These are phyloP conservation scores for Clathrus columnatus DNA, from an alignment of 768 basidiomycete species.

Conservation along the genomic window DNA sequence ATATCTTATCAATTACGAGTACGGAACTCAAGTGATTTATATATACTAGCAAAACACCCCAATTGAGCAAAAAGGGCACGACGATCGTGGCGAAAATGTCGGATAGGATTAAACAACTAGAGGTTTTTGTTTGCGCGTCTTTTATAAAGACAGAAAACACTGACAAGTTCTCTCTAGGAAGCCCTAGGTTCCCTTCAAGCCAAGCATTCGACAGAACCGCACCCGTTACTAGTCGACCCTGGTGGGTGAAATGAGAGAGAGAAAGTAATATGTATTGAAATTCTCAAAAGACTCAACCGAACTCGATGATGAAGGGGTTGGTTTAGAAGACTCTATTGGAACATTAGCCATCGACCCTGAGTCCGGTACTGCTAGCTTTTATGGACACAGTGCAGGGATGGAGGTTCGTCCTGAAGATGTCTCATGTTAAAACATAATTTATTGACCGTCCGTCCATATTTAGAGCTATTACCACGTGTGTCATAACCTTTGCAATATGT, in stretches of 20 bases:
- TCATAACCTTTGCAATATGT: neutral
- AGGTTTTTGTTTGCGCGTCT: neutral
- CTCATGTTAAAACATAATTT: neutral
- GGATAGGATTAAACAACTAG: neutral
- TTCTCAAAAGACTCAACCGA: neutral
- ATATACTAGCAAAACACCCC: neutral
- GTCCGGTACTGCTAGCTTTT: slow-evolving; percentile 1
- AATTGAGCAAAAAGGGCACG: neutral
- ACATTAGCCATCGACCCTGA: slow-evolving; percentile 5
- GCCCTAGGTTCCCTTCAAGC: neutral
- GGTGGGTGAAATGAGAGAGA: no score
- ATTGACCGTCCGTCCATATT: neutral
- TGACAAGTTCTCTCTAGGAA: neutral
- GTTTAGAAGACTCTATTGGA: neutral
- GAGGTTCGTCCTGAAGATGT: neutral
- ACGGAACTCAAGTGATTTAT: neutral
- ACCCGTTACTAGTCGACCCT: neutral
- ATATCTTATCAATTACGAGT: neutral
- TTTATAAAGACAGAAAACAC: neutral
- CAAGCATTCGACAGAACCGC: neutral
- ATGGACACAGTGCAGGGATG: slow-evolving; percentile 6
- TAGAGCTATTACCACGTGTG: slow-evolving; percentile 5
- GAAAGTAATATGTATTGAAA: no score
- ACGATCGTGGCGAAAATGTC: neutral
- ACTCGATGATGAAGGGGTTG: neutral